Conservation (phyloP, 129 eudicot species). For the Glebionis coronaria region DNA sequence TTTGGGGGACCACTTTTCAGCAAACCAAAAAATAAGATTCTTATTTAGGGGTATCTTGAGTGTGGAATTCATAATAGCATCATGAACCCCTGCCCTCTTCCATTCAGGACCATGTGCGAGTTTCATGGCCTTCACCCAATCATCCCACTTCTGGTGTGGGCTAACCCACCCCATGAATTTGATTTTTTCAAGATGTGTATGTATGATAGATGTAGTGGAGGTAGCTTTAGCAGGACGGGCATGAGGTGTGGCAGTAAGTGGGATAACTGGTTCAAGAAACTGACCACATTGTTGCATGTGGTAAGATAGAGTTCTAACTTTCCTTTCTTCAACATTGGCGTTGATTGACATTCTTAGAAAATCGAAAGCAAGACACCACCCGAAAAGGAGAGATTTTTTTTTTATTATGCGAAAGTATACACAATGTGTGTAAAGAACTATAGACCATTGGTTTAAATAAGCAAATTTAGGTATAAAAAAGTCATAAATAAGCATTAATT, state of each 20-base stretch:
- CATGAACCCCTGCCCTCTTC: constrained; percentile 24
- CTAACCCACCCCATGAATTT: not conserved
- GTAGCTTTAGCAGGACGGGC: constrained; percentile 3
- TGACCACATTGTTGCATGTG: not conserved
- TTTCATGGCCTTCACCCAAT: constrained; percentile 32
- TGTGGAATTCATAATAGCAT: constrained; percentile 30
- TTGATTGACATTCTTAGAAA: constrained; percentile 18
- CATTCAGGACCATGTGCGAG: constrained; percentile 17
- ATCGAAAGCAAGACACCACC: constrained; percentile 8
- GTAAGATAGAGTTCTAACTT: not conserved
- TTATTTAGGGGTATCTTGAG: constrained; percentile 24
- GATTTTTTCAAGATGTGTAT: not conserved
- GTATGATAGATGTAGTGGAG: not conserved
- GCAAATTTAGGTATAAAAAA: no score
- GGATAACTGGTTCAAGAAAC: constrained; percentile 9
- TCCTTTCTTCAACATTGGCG: constrained; percentile 3
- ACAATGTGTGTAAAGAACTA: no score
- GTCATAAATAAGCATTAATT: no score
- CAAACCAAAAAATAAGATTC: constrained; percentile 22
- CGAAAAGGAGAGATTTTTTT: not conserved
- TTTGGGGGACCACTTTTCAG: constrained; percentile 34
- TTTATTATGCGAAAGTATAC: not conserved
- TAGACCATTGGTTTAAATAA: no score
- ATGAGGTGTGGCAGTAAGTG: not conserved
- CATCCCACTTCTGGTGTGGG: constrained; percentile 25